A percentile compares a stretch with the other conserved stretches of the same genome.
These are phyloP conservation scores for Aspergillus proliferans DNA, from an alignment of 2,329 filamentous ascomycete genomes.

Conservation along the genomic window DNA sequence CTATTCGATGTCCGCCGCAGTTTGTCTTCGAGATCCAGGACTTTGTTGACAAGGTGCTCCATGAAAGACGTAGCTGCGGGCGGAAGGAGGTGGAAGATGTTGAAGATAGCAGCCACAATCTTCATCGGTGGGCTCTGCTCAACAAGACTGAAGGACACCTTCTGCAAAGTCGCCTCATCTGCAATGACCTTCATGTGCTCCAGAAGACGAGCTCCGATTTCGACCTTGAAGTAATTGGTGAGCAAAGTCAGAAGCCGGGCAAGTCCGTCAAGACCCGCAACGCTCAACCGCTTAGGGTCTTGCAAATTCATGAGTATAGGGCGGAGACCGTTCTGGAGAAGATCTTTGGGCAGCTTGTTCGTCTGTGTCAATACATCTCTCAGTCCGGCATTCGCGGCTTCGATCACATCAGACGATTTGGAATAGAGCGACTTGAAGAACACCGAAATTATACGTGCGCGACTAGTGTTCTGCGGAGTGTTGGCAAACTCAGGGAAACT, in stretches of 20 bases:
- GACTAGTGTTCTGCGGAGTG: slow-evolving; percentile 58
- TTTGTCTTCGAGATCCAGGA: slow-evolving; percentile 80
- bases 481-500: slow-evolving; percentile 85
- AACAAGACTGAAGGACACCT: slow-evolving; percentile 88
- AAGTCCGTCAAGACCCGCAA: slow-evolving; percentile 83
- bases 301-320: slow-evolving; percentile 96
- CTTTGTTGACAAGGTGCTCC: slow-evolving; percentile 78
- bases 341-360: slow-evolving; percentile 87
- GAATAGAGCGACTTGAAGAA: slow-evolving; percentile 98
- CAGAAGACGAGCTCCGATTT: slow-evolving; percentile 87
- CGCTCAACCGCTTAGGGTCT: slow-evolving; percentile 82
- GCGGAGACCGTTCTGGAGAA: slow-evolving; percentile 86
- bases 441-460: slow-evolving; percentile 72
- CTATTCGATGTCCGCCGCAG: slow-evolving; percentile 82
- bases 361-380: slow-evolving; percentile 82
- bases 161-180: slow-evolving; percentile 71
- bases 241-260: slow-evolving; percentile 82
- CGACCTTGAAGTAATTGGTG: slow-evolving; percentile 98
- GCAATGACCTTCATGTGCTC: slow-evolving; percentile 91
- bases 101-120: slow-evolving; percentile 88
- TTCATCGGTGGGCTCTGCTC: slow-evolving; percentile 92
- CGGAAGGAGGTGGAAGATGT: slow-evolving; percentile 94
- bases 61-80: slow-evolving; percentile 86
- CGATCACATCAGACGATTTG: slow-evolving; percentile 84
- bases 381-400: slow-evolving; percentile 84